Base-by-base conservation (phyloP, 1,284 basidiomycete species). In the Marasmius tenuissimus region DNA sequence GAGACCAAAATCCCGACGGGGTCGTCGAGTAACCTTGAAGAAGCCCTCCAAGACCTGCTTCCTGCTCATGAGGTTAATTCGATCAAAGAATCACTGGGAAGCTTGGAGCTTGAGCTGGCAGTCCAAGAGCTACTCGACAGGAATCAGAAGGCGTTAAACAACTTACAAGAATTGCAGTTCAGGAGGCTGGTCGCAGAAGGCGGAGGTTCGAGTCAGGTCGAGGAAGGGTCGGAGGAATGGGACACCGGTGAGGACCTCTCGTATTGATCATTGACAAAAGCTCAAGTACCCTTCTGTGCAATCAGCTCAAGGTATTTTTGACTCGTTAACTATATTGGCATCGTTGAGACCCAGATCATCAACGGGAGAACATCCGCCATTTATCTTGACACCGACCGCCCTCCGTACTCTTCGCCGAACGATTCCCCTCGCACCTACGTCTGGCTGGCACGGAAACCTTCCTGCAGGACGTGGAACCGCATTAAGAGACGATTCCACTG, bases 171-270 rank as follows among this genome's bases (percentile, higher is more conserved):
- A 64, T 75, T 93, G 49, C 92, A 93, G 68, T 76, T 75, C 27
- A 69, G 73, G 60, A 81, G 91, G 27, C 71, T 89, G 20, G 76
- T 77, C 12, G 73, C 73, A 27, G 76, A 78, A 37, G 76, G 76
- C n/a, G 79, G 79, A 60, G 78, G 81, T 42, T 72, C 73, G 35
- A 81, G 76, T 60, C 65, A 66, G 27, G 84, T 86, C 4, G 80
- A 85, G 68, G 81, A 85, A 69, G 86, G 80, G 27, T 89, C 89
- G 14, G 91, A 92, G 71, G 91, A 93, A 71, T 90, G 87, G 87
- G 85, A 91, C 65, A 84, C 83, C 60, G 91, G 91, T 92, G 70
- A 68, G 85, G 71, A 35, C 53, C 38, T 58, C 59, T 56, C 35
- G 48, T 16, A 64, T 61, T 53, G 58, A 61, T 59, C 61, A 51